Evolutionary conservation across 179 eudicot species (phyloP).

Genomic region (Gypsophila paniculata): DNA sequence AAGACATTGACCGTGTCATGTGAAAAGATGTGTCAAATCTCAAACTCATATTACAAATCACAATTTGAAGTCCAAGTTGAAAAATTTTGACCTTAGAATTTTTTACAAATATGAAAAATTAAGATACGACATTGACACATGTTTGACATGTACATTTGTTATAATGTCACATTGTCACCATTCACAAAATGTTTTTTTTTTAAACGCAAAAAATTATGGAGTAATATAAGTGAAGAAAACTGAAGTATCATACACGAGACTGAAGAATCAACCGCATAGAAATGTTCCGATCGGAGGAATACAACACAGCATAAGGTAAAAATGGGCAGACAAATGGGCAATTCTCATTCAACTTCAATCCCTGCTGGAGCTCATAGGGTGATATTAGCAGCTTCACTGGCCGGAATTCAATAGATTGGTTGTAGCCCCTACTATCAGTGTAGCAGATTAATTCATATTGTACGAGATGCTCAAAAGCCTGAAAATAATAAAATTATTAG

Average conservation of each 20-base stretch:
- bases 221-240: too few relatives aligned
- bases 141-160: too few relatives aligned
- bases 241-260: too few relatives aligned
- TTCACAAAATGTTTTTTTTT: too few relatives aligned
- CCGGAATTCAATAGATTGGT: constrained; percentile 72
- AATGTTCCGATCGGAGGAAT: too few relatives aligned
- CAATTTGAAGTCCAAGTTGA: too few relatives aligned
- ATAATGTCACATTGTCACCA: too few relatives aligned
- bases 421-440: constrained; percentile 61
- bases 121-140: too few relatives aligned
- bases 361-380: constrained; percentile 60
- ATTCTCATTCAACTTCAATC: constrained; percentile 53
- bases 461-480: constrained; percentile 92
- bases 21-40: neutral
- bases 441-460: constrained; percentile 58
- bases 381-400: constrained; percentile 72
- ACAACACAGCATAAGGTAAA: too few relatives aligned
- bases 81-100: too few relatives aligned
- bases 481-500: constrained; percentile 25
- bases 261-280: neutral
- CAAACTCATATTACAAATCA: neutral
- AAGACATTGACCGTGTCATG: neutral
- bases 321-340: constrained; percentile 34
- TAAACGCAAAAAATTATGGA: too few relatives aligned
- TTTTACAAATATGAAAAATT: too few relatives aligned